Evolutionary conservation across 176 grass and related monocot species (phyloP), one percentile per base, ranked within the genome.

Genomic region (Cenchrus americanus): DNA sequence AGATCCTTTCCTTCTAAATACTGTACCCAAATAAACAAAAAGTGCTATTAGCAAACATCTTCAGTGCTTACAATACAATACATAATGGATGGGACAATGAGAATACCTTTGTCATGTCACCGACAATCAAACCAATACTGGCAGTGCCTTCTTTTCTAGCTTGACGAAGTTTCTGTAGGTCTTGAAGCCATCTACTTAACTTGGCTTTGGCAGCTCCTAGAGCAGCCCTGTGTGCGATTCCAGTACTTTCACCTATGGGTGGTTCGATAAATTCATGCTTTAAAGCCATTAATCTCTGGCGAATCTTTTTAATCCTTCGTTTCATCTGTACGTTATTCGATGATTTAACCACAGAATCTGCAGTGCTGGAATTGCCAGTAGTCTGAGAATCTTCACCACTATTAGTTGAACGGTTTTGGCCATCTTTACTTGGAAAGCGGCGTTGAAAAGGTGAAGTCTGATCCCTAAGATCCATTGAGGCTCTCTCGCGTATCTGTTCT

Each of bases 391-490:
- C 93, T 78, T 98, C 96, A 14, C 84, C 66, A 69, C 83, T 96
- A 70, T 86, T 96, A 66, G 86, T 73, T 77, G 86, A 96, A 80
- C 94, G 94, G 49, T 84, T 90, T 83, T 82, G 89, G 73, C 74
- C 74, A 37, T 99, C 96, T 88, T 89, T 99, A 76, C 89, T 96
- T 83, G 92, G 87, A 88, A 92, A 88, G 13, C 96, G 96, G 0
- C 96, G 96, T 46, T 99, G 96, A 80, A 99, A 88, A 80, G 96
- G 96, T 57, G 96, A 99, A 88, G 88, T 84, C 59, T 99, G 96
- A 64, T 99, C 96, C 91, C 96, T 93, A 77, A 99, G 94, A 87
- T 99, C 96, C 96, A 99, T 99, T 43, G 96, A 99, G 86, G 96
- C 96, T 88, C 87, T 90, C 86, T 99, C 96, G 50, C 96, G 93